Evolutionary conservation across 129 eudicot genomes (phyloP), one percentile per base, ranked within the genome.

Genomic region (Flaveria linearis): DNA sequence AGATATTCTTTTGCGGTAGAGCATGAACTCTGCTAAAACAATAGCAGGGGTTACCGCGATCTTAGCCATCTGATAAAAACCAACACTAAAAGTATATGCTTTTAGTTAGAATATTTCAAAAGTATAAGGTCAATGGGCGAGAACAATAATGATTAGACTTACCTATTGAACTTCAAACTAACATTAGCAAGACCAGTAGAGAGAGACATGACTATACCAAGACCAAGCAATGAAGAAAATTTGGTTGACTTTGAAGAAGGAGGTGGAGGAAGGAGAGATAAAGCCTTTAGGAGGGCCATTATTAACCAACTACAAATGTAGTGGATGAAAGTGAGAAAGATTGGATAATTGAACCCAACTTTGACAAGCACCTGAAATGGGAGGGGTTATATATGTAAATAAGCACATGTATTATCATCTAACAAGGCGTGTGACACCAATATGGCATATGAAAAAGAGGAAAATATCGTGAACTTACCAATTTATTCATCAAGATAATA

Each of bases 51-150:
- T 93, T 50, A 91, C 98, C 20, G 98, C 98, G 73, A 93, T 93
- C 91, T 93, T 93, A 57, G 98, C 98, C 98, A 93, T 93, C 90
- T 93, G 98, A 89, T 93, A 93, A 82, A 93, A 93, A 74, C 98
- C 98, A 20, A 93, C 98, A 86, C 98, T 93, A 88, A 62, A 78
- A 81, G 72, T 56, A 75, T n/a, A 81, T 14, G 16, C 73, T 41
- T 36, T 52, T 51, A 51, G 58, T 68, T 55, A 73, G 26, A 30
- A 73, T 41, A 60, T 13, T 26, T 30, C 15, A 30, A 28, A 69
- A 76, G 20, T 63, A 28, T 28, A 15, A 14, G 18, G 69, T 63
- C 69, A 63, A 63, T 9, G 18, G 9, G 66, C 39, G 0, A 12
- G 14, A 16, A 7, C 30, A 4, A 39, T n/a, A 28, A 22, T 18